These are phyloP conservation scores for Nicotiana attenuata DNA, from an alignment of 257 asterid genomes.

Conservation along the genomic window DNA sequence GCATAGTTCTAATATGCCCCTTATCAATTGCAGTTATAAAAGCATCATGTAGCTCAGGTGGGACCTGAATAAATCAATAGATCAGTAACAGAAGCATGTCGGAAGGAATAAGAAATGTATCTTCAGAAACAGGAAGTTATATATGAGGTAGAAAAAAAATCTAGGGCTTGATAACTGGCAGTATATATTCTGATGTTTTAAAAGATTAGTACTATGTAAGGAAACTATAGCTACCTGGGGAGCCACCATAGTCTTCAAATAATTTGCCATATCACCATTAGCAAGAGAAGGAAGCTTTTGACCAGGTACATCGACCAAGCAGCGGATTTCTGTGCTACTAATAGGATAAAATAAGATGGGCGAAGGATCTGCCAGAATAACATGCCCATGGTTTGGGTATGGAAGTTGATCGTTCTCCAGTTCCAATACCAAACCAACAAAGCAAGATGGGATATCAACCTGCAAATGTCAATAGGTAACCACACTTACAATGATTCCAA, in stretches of 20 bases:
- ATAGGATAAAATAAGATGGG: conserved; percentile 50
- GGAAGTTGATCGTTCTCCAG: conserved; percentile 47
- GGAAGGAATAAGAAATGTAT: neutral
- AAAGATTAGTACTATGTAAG: neutral
- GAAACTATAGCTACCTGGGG: conserved; percentile 34
- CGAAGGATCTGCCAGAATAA: conserved; percentile 48
- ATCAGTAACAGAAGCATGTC: neutral
- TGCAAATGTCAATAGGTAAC: conserved; percentile 13
- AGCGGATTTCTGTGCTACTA: conserved; percentile 42
- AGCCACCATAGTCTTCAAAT: conserved; percentile 40
- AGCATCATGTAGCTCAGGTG: conserved; percentile 37
- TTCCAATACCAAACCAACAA: conserved; percentile 37
- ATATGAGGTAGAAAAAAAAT: neutral
- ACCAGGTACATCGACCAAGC: conserved; percentile 53
- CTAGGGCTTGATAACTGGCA: neutral
- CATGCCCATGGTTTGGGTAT: conserved; percentile 47
- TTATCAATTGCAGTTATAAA: conserved; percentile 40
- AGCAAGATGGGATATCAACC: conserved; percentile 50
- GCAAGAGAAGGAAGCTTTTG: conserved; percentile 51
- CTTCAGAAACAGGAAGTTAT: neutral
- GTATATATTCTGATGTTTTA: neutral
- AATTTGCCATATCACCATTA: conserved; percentile 48
- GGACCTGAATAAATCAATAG: conserved; percentile 28
- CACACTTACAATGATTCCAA: neutral
- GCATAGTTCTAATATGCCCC: conserved; percentile 49